phyloP scores from a whole-genome alignment of 441 rosid species.

The Populus trichocarpa region DNA sequence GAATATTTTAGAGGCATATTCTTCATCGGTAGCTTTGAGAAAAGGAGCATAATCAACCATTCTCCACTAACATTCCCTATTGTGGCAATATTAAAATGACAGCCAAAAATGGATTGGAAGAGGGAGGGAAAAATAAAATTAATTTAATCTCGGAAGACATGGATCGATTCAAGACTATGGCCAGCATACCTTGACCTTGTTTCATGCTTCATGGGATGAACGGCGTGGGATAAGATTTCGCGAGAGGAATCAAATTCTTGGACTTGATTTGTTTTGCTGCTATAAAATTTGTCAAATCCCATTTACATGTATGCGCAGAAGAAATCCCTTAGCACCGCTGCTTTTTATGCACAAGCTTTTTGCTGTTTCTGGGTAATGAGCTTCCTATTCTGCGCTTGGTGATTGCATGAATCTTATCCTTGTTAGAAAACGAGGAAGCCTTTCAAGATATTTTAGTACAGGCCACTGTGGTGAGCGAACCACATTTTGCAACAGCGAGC shows the following conservation, averaged over 20 bases:
- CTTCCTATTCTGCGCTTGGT: neutral
- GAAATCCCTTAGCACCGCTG: constrained; percentile 16
- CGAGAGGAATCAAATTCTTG: constrained; percentile 27
- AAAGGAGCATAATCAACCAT: neutral
- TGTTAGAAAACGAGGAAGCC: neutral
- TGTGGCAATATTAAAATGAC: neutral
- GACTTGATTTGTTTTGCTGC: constrained; percentile 1
- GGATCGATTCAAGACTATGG: no score
- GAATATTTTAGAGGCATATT: constrained; percentile 29
- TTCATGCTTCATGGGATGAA: no score
- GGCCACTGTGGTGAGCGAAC: no score
- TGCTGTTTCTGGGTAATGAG: neutral
- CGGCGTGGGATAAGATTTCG: neutral
- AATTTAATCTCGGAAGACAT: neutral
- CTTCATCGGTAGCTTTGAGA: neutral
- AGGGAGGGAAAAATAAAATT: neutral
- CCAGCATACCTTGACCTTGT: no score
- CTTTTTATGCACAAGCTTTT: neutral
- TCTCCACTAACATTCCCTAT: neutral
- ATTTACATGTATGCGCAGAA: neutral
- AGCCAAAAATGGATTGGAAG: neutral
- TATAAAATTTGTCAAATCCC: constrained; percentile 9
- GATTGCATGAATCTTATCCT: neutral
- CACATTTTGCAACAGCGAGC: no score
- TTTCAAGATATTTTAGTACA: neutral